Evolutionary conservation across 129 eudicot species (phyloP).

Genomic region (Tanacetum coccineum): DNA sequence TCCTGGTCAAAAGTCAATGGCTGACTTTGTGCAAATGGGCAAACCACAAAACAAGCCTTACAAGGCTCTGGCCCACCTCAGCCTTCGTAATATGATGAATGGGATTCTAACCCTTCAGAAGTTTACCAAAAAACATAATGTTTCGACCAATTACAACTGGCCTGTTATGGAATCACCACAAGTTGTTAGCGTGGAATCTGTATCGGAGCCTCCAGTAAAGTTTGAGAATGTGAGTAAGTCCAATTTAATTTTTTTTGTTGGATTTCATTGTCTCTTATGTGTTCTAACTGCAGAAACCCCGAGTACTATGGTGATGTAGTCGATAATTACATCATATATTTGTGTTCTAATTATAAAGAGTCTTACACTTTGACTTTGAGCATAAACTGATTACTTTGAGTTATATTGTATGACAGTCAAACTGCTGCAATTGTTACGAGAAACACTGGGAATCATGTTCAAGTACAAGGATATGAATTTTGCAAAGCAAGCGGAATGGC

Average conservation of each 20-base stretch:
- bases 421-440: too few species aligned
- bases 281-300: slow-evolving; percentile 43
- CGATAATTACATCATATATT: slow-evolving; percentile 49
- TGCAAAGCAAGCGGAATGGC: too few species aligned
- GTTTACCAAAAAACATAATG: slow-evolving; percentile 29
- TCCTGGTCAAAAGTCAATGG: slow-evolving; percentile 92
- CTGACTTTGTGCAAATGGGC: slow-evolving; percentile 97
- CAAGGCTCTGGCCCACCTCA: slow-evolving; percentile 34
- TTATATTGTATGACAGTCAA: too few species aligned
- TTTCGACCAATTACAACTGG: slow-evolving; percentile 65
- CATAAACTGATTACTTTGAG: too few species aligned
- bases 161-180: slow-evolving; percentile 67
- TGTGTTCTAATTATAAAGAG: too few species aligned
- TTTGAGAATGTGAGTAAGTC: slow-evolving; percentile 46
- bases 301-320: slow-evolving; percentile 75
- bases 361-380: too few species aligned
- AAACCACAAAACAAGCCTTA: slow-evolving; percentile 62
- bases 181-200: slow-evolving; percentile 31
- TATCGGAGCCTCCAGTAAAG: slow-evolving; percentile 38
- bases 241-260: not conserved
- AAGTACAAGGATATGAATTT: too few species aligned
- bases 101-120: slow-evolving; percentile 39
- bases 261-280: not conserved
- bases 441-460: too few species aligned
- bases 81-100: slow-evolving; percentile 33